These are phyloP conservation scores for Huntiella savannae DNA, from an alignment of 2,329 filamentous ascomycete genomes.

Conservation along the genomic window DNA sequence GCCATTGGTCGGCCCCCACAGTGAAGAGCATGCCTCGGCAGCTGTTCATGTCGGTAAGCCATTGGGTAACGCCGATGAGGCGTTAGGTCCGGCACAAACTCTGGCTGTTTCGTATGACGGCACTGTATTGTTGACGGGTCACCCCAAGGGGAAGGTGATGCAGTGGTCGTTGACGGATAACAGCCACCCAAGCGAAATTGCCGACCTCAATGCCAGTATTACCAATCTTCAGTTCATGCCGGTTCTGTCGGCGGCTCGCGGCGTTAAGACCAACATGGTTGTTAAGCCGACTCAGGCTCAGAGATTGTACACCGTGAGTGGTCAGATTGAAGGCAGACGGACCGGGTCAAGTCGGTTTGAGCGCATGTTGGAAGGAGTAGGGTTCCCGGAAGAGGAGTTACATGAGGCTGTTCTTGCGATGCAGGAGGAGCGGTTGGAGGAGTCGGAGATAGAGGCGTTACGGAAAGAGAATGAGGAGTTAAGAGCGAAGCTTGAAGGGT, in stretches of 20 bases:
- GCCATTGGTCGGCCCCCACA: slow-evolving; percentile 33
- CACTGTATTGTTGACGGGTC: slow-evolving; percentile 60
- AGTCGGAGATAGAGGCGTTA: slow-evolving; percentile 5
- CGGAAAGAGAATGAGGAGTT: slow-evolving; percentile 20
- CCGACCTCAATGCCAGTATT: slow-evolving; percentile 60
- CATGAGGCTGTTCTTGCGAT: slow-evolving; percentile 27
- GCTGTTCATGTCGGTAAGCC: slow-evolving; percentile 35
- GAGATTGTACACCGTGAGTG: slow-evolving; percentile 44
- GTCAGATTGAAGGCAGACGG: slow-evolving; percentile 33
- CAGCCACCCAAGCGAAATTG: slow-evolving; percentile 45
- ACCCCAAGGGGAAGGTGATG: slow-evolving; percentile 58
- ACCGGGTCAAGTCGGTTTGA: slow-evolving; percentile 22
- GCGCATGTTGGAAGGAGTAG: slow-evolving; percentile 26
- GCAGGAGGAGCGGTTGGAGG: slow-evolving; percentile 10
- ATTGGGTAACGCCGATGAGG: slow-evolving; percentile 37
- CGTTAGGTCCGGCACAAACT: slow-evolving; percentile 47
- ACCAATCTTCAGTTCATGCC: slow-evolving; percentile 64
- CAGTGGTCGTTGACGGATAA: slow-evolving; percentile 62
- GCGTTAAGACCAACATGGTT: slow-evolving; percentile 30
- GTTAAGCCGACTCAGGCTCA: slow-evolving; percentile 63
- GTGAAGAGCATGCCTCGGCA: slow-evolving; percentile 34
- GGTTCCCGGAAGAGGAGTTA: slow-evolving; percentile 28
- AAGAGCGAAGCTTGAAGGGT: slow-evolving; percentile 14
- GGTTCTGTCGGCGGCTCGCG: slow-evolving; percentile 18
- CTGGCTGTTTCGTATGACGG: slow-evolving; percentile 67